These are phyloP conservation scores for Puya raimondii DNA, from an alignment of 176 grass and related monocot genomes.

Conservation along the genomic window DNA sequence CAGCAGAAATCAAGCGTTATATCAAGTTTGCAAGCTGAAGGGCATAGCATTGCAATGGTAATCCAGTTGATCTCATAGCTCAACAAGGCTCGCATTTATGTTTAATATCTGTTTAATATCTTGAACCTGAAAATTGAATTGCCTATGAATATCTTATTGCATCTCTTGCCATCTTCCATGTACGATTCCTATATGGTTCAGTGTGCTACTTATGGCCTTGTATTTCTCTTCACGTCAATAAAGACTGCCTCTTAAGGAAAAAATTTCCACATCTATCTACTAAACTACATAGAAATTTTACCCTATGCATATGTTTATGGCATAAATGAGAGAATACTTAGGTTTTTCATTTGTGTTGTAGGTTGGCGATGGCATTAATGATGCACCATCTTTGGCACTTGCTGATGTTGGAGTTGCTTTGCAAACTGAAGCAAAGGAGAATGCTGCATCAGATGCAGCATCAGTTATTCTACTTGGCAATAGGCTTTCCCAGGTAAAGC, in stretches of 20 bases:
- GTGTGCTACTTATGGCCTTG: background rate
- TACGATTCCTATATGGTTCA: background rate
- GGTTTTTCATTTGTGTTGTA: slow-evolving; percentile 25
- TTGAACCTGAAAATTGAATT: background rate
- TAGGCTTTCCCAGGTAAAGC: slow-evolving; percentile 59
- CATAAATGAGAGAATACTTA: background rate
- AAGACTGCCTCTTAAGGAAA: background rate
- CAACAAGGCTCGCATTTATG: background rate
- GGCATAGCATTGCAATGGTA: slow-evolving; percentile 80
- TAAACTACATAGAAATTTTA: background rate
- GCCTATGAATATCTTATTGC: background rate
- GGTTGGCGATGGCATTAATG: slow-evolving; percentile 96
- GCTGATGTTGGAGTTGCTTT: slow-evolving; percentile 91
- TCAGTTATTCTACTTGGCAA: slow-evolving; percentile 91
- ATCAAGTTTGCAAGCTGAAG: slow-evolving; percentile 61
- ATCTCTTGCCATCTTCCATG: background rate
- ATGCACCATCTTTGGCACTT: slow-evolving; percentile 80
- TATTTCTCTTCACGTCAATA: background rate
- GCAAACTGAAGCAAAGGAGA: slow-evolving; percentile 71
- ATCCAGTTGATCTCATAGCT: slow-evolving; percentile 12
- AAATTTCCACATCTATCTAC: too few species aligned
- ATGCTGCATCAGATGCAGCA: slow-evolving; percentile 83
- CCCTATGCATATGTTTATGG: background rate
- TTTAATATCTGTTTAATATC: slow-evolving; percentile 4
- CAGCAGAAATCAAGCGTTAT: slow-evolving; percentile 79